Base-by-base conservation (phyloP, 805 yeast genomes). In the Clavispora vitiphila region DNA sequence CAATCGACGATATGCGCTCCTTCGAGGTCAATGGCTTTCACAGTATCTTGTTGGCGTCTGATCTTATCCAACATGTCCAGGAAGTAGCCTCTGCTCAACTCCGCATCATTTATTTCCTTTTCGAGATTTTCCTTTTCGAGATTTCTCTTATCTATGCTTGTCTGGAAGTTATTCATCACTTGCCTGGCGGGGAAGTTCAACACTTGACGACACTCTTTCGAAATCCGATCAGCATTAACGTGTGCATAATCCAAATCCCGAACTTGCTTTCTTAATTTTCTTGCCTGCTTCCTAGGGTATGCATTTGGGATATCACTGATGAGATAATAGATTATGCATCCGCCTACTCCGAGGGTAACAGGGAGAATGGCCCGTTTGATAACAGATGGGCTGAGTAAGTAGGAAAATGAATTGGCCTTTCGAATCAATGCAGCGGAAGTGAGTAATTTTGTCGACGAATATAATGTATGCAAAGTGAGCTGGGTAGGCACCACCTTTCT, bases 241-340 rank as follows among this genome's bases (percentile, higher is more conserved):
- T 85, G 93, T 10, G 86, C 80, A 54, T 89, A 93, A 46, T 90
- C 96, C 51, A 80, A 62, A 12, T 75, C 77, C 32, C 71, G 70
- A 25, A 93, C 68, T 54, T 83, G 84, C 6, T 57, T 57, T 48
- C 76, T 77, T 50, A 91, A 76, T 61, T 85, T 87, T 37, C 74
- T 70, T 0, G 93, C 88, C 44, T 88, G 74, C 43, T 89, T 89
- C 50, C 88, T 71, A 15, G 96, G 95, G 53, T 87, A 79, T 0
- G 97, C 96, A 53, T 83, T 78, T 2, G 97, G 97, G 11, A 95
- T 78, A 60, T 93, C 98, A 44, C 73, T 70, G 15, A 88, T 66
- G 43, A 89, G 58, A 54, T 86, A 88, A 31, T 79, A 77, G 0
- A 76, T 64, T 0, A 83, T 71, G 11, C 78, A 67, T 1, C 78